Conservation (phyloP, 805 yeast genomes). For the Barnettozyma populi region DNA sequence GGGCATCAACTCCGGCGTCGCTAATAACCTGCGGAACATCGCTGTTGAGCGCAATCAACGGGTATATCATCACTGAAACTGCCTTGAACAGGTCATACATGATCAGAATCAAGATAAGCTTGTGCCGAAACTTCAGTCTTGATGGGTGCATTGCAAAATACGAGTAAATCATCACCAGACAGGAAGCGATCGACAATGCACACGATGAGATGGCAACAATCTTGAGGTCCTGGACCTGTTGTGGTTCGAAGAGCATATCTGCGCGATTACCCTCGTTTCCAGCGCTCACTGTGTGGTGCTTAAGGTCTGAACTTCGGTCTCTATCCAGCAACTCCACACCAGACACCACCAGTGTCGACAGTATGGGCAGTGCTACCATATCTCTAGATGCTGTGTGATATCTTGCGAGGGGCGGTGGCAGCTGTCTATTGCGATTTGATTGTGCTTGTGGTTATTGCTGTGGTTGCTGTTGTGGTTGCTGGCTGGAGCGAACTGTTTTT, state of each 20-base stretch:
- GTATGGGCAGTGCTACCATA: neutral
- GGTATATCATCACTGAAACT: conserved; percentile 59
- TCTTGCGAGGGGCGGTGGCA: neutral
- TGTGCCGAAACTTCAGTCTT: conserved; percentile 61
- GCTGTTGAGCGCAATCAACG: conserved; percentile 50
- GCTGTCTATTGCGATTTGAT: too few relatives aligned
- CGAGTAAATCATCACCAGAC: conserved; percentile 56
- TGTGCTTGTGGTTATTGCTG: too few relatives aligned
- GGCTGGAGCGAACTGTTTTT: too few relatives aligned
- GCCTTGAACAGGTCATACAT: conserved; percentile 74
- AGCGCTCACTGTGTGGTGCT: neutral
- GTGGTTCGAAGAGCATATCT: neutral
- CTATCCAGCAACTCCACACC: neutral
- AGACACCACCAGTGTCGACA: neutral
- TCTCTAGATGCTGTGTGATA: neutral
- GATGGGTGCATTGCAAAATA: conserved; percentile 60
- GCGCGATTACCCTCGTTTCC: neutral
- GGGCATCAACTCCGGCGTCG: conserved; percentile 13
- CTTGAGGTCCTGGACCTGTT: conserved; percentile 7
- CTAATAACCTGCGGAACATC: conserved; percentile 24
- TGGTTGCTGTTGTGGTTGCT: too few relatives aligned
- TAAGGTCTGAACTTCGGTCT: neutral
- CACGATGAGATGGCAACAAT: conserved; percentile 45
- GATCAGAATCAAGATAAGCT: conserved; percentile 61
- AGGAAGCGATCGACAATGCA: conserved; percentile 42